phyloP scores from a whole-genome alignment of 1,284 basidiomycete genomes.

The Rhodotorula sp. region DNA sequence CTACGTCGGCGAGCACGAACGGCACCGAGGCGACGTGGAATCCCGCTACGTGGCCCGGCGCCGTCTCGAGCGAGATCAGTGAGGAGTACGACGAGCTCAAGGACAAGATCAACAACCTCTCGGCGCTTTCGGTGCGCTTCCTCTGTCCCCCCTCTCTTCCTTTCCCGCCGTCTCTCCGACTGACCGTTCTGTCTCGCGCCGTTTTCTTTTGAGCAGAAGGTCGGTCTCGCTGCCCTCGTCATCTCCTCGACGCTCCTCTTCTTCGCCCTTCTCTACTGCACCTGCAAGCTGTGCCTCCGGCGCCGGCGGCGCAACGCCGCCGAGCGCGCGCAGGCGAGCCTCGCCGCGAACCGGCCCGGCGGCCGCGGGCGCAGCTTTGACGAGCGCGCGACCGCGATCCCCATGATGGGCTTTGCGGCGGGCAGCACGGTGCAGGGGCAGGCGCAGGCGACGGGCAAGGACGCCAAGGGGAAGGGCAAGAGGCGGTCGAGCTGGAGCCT shows the following conservation, averaged over 20 bases:
- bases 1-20: background rate
- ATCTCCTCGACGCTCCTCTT: conserved; percentile 8
- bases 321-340: conserved; percentile 12
- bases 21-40: conserved; percentile 4
- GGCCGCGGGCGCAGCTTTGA: conserved; percentile 5
- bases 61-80: background rate
- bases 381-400: background rate
- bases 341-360: background rate
- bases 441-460: background rate
- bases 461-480: background rate
- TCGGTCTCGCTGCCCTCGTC: conserved; percentile 23
- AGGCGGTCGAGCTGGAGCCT: background rate
- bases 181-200: too few species aligned
- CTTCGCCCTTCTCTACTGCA: conserved; percentile 15
- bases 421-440: too few species aligned
- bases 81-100: conserved; percentile 7
- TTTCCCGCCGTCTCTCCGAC: background rate
- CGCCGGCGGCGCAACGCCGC: conserved; percentile 11
- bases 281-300: conserved; percentile 27
- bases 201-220: conserved; percentile 17
- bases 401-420: background rate
- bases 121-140: conserved; percentile 11
- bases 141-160: too few species aligned
- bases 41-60: conserved; percentile 7
- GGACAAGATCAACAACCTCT: conserved; percentile 12